Base-by-base conservation (phyloP, 2,329 filamentous ascomycete species). In the Paracamarosporium sp. region DNA sequence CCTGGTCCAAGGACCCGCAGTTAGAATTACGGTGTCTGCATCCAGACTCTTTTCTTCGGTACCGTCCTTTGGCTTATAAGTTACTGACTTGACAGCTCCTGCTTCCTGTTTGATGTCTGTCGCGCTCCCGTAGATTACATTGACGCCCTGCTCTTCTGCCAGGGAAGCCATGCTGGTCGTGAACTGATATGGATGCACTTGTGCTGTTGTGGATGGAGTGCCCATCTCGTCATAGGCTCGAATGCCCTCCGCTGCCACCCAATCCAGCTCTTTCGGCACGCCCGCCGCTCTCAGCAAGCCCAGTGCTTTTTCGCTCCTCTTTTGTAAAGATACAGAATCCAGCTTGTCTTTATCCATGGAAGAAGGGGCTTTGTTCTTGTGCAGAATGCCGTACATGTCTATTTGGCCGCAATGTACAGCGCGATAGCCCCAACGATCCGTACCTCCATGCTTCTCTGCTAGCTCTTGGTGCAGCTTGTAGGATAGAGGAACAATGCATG, bases 141-240 rank as follows among this genome's bases (percentile, higher is more conserved):
- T 76, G 0, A 77, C 81, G 1, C 81, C 81, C 33, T 75, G 72
- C 50, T 91, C 86, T 55, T 85, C 79, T 0, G 94, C 93, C 12
- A 97, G 82, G 40, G 86, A 81, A 4, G 91, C 91, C 63, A 98
- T 96, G 15, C 88, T 83, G 0, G 87, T 94, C 0, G 95, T 98
- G 72, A 99, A 98, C 43, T 92, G 88, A 60, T 89, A 91, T 0
- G 95, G 95, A 70, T 99, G 94, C 2, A 98, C 94, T 77, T 99
- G 95, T 0, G 95, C 91, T 1, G 95, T 98, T 60, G 92, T 91
- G 1, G 84, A 85, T 0, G 88, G 86, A 2, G 87, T 88, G 2
- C 92, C 92, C 92, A 98, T 97, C 71, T 90, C 87, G 31, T 91
- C 87, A 77, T 96, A 98, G 20, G 82, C 82, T 52, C 81, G 80